Evolutionary conservation across 257 asterid species (phyloP).

Genomic region (Rhazya stricta): DNA sequence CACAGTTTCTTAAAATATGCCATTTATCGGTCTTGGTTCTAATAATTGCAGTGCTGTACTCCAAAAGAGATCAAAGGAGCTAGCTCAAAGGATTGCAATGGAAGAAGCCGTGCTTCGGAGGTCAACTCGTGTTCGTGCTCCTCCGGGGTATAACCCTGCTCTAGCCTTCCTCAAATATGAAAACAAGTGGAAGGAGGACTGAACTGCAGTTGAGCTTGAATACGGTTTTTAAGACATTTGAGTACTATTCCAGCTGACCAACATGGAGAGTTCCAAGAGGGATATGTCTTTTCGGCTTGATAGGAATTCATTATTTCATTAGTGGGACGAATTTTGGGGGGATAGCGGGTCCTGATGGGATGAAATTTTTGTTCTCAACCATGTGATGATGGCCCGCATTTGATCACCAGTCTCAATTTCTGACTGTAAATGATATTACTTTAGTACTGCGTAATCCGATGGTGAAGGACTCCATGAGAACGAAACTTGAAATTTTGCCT

Average conservation of each 20-base stretch:
- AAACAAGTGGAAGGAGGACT: conserved; percentile 82
- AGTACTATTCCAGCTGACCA: conserved; percentile 3
- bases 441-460: too few species aligned
- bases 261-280: conserved; percentile 1
- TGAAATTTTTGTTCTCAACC: conserved; percentile 22
- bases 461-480: too few species aligned
- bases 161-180: conserved; percentile 78
- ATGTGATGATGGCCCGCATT: conserved; percentile 20
- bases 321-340: conserved; percentile 22
- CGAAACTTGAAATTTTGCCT: too few species aligned
- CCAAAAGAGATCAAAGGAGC: conserved; percentile 61
- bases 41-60: conserved; percentile 50
- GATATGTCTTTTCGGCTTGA: conserved; percentile 11
- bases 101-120: conserved; percentile 81
- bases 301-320: conserved; percentile 41
- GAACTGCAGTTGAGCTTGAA: conserved; percentile 1
- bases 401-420: conserved; percentile 12
- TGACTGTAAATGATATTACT: conserved; percentile 13
- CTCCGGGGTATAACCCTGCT: conserved; percentile 64
- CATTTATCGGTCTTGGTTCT: background rate
- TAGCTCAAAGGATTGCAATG: conserved; percentile 35
- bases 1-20: background rate
- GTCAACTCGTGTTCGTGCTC: conserved; percentile 91
- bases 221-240: background rate
- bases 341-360: conserved; percentile 20